Conservation (phyloP, 441 rosid species). For the Lepidium campestre region DNA sequence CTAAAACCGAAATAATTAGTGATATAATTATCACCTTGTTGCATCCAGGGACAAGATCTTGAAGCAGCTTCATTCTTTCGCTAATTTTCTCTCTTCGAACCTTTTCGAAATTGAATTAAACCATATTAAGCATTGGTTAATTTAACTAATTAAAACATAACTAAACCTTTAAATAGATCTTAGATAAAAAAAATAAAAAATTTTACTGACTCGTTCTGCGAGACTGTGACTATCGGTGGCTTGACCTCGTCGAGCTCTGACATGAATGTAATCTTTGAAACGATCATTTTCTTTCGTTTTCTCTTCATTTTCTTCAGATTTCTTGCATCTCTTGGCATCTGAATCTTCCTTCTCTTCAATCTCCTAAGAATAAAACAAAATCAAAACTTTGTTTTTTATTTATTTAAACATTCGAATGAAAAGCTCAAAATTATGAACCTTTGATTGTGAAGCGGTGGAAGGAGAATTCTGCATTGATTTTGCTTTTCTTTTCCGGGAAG, state of each 20-base stretch:
- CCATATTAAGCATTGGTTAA: neutral
- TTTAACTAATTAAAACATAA: neutral
- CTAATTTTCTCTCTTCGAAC: conserved; percentile 70
- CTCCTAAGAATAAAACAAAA: conserved; percentile 20
- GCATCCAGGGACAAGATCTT: conserved; percentile 75
- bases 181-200: neutral
- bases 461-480: conserved; percentile 27
- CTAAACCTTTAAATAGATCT: neutral
- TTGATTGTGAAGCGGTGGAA: neutral
- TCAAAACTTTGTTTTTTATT: too few relatives aligned
- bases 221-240: conserved; percentile 78
- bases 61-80: conserved; percentile 69
- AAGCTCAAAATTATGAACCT: neutral
- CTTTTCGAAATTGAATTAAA: conserved; percentile 13
- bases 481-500: conserved; percentile 44
- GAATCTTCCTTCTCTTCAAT: conserved; percentile 38
- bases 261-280: conserved; percentile 65
- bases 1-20: neutral
- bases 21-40: conserved; percentile 38
- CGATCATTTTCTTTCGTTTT: conserved; percentile 40
- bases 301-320: conserved; percentile 30
- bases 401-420: too few relatives aligned
- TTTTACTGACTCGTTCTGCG: conserved; percentile 62
- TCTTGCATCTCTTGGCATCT: conserved; percentile 39
- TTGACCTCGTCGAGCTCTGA: conserved; percentile 69